These are phyloP conservation scores for Amaranthus palmeri DNA, from an alignment of 148 eudicot genomes.

Conservation along the genomic window DNA sequence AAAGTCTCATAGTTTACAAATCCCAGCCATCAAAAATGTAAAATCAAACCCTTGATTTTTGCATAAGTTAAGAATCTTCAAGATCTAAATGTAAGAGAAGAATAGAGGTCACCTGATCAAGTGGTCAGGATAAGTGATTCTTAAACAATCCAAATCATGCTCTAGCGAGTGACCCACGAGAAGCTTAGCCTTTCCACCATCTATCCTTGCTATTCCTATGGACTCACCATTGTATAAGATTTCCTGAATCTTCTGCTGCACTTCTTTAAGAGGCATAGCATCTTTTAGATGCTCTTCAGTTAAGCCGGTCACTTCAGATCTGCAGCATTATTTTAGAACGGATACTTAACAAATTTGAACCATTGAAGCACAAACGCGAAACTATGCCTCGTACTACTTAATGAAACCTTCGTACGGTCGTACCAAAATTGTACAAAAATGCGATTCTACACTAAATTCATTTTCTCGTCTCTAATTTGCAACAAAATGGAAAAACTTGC, in stretches of 20 bases:
- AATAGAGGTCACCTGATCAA: constrained; percentile 44
- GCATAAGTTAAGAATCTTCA: neutral
- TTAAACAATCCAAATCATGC: constrained; percentile 58
- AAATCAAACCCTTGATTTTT: neutral
- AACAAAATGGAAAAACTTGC: too few relatives aligned
- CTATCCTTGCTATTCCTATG: constrained; percentile 44
- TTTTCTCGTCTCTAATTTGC: too few relatives aligned
- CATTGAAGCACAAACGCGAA: too few relatives aligned
- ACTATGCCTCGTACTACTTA: too few relatives aligned
- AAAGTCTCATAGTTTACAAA: neutral
- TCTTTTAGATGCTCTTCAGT: constrained; percentile 56
- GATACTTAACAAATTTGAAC: neutral
- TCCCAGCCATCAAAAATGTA: neutral
- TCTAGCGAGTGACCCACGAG: constrained; percentile 74
- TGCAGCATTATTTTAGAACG: constrained; percentile 15
- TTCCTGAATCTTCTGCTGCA: constrained; percentile 45
- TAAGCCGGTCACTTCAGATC: constrained; percentile 60
- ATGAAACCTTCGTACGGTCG: too few relatives aligned
- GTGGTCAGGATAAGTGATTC: constrained; percentile 57
- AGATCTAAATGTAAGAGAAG: neutral
- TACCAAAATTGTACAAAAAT: too few relatives aligned
- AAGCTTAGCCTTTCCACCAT: constrained; percentile 66
- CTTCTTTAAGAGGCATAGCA: constrained; percentile 68
- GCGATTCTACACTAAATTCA: too few relatives aligned
- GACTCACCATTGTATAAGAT: constrained; percentile 70